phyloP scores from a whole-genome alignment of 1,284 basidiomycete species.

The Sporisorium reilianum region DNA sequence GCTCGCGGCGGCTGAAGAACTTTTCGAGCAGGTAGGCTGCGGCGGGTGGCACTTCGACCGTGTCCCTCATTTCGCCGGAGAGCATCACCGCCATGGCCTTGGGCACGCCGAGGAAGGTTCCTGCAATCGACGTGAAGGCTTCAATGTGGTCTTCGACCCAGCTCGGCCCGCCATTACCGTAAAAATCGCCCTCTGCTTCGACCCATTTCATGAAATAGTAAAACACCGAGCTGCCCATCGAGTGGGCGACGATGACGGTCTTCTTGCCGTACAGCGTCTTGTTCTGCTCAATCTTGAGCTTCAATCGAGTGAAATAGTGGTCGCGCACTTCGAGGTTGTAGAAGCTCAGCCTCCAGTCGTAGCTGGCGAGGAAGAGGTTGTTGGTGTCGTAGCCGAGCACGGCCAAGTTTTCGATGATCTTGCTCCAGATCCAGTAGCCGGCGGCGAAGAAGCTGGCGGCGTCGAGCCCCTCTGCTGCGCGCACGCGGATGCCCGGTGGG shows the following conservation, averaged over 20 bases:
- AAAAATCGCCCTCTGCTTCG: conserved; percentile 78
- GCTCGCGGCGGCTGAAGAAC: conserved; percentile 85
- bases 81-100: conserved; percentile 97
- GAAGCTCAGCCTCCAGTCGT: conserved; percentile 79
- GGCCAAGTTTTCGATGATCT: conserved; percentile 85
- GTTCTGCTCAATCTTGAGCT: conserved; percentile 85
- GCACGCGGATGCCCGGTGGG: conserved; percentile 86
- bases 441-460: conserved; percentile 88
- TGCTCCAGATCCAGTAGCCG: conserved; percentile 92
- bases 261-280: conserved; percentile 81
- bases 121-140: conserved; percentile 77
- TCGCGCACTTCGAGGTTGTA: conserved; percentile 89
- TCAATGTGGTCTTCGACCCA: conserved; percentile 86
- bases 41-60: conserved; percentile 89
- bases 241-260: conserved; percentile 86
- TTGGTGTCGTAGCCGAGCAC: conserved; percentile 67
- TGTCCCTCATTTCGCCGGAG: conserved; percentile 89
- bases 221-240: conserved; percentile 70
- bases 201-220: conserved; percentile 82
- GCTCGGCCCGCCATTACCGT: conserved; percentile 84
- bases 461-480: conserved; percentile 82
- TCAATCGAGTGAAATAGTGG: conserved; percentile 89
- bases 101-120: conserved; percentile 81
- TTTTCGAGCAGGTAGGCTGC: conserved; percentile 79
- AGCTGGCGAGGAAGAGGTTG: conserved; percentile 65